phyloP scores from a whole-genome alignment of 306 rosid species.

The Ochetophila trinervis region DNA sequence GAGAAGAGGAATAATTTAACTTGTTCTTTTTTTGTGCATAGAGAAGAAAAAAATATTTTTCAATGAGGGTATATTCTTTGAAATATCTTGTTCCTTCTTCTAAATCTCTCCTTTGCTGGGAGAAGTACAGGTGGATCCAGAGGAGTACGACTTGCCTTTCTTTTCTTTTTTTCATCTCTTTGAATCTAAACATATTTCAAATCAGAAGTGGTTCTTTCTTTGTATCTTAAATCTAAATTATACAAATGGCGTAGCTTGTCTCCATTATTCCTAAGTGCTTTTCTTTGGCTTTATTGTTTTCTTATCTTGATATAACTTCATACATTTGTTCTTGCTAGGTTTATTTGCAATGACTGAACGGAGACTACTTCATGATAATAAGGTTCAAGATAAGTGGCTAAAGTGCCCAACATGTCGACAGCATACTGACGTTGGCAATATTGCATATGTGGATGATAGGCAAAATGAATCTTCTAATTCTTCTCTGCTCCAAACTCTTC shows the following conservation, averaged over 20 bases:
- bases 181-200: not conserved
- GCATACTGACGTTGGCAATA: slow-evolving; percentile 76
- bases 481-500: slow-evolving; percentile 33
- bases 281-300: slow-evolving; percentile 5
- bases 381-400: slow-evolving; percentile 66
- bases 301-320: slow-evolving; percentile 6
- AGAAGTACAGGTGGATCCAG: not conserved
- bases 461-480: slow-evolving; percentile 47
- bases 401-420: slow-evolving; percentile 97
- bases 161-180: not conserved
- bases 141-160: not conserved
- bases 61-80: not conserved
- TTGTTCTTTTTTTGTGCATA: slow-evolving; percentile 1
- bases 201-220: not conserved
- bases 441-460: slow-evolving; percentile 81
- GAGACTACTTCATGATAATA: slow-evolving; percentile 41
- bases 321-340: slow-evolving; percentile 45
- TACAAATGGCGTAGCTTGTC: not conserved
- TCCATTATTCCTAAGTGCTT: not conserved
- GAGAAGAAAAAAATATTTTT: not conserved
- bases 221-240: not conserved
- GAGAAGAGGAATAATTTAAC: not conserved
- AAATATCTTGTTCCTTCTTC: not conserved
- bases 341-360: slow-evolving; percentile 80
- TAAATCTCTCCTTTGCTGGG: no score